These are phyloP conservation scores for Haplosporangium sp. DNA, from an alignment of 371 early-diverging fungal species.

Conservation along the genomic window DNA sequence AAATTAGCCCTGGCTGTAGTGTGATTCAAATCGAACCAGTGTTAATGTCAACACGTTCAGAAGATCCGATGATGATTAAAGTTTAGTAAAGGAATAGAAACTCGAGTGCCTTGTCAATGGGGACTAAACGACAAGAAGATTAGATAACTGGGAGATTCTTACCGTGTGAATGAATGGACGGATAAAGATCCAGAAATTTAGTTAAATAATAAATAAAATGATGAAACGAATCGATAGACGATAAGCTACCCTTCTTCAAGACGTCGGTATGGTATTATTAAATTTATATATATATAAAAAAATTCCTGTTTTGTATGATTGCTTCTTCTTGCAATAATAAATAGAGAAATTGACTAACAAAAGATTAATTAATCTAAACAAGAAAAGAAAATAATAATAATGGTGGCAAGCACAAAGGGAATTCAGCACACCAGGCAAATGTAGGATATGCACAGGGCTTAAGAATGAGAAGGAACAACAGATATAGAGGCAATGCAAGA, in stretches of 20 bases:
- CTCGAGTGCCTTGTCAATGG: not conserved
- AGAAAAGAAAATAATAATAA: not conserved
- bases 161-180: not conserved
- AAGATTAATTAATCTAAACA: not conserved
- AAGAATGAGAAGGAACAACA: not conserved
- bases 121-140: not conserved
- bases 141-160: not conserved
- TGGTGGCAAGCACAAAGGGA: not conserved
- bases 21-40: not conserved
- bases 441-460: not conserved
- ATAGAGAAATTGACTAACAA: not conserved
- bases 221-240: not conserved
- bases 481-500: not conserved
- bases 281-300: too few relatives aligned
- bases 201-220: not conserved
- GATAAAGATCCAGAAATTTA: not conserved
- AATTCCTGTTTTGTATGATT: too few relatives aligned
- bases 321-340: too few relatives aligned
- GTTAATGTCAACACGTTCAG: not conserved
- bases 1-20: slow-evolving; percentile 1
- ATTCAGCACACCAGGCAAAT: not conserved
- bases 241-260: too few relatives aligned
- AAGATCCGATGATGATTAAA: not conserved
- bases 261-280: too few relatives aligned
- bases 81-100: not conserved